phyloP scores from a whole-genome alignment of 179 eudicot genomes.

The Gypsophila paniculata region DNA sequence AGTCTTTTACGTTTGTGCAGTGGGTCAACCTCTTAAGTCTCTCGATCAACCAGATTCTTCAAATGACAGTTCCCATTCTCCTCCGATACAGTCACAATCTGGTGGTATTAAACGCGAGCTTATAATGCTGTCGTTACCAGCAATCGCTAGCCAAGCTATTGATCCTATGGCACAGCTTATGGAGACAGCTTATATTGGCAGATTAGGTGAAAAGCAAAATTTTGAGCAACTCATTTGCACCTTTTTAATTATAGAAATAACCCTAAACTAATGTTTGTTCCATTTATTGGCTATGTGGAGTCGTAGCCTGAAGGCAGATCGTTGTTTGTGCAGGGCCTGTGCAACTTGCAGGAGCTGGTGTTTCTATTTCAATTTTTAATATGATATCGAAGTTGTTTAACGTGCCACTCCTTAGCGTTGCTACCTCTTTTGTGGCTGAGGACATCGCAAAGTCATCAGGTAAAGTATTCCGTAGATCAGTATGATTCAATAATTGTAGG shows the following conservation, averaged over 20 bases:
- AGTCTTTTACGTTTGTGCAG: conserved; percentile 28
- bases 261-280: too few relatives aligned
- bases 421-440: conserved; percentile 95
- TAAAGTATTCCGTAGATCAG: too few relatives aligned
- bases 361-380: conserved; percentile 81
- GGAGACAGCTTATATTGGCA: conserved; percentile 96
- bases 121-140: conserved; percentile 75
- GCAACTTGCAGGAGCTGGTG: conserved; percentile 90
- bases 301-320: neutral
- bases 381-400: conserved; percentile 84
- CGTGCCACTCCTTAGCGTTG: conserved; percentile 90
- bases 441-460: conserved; percentile 56
- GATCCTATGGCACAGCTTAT: conserved; percentile 85
- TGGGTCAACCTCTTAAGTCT: conserved; percentile 27
- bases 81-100: conserved; percentile 25
- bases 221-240: too few relatives aligned
- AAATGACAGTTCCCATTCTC: neutral
- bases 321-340: conserved; percentile 55
- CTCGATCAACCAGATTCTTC: conserved; percentile 22
- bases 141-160: conserved; percentile 86
- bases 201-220: too few relatives aligned
- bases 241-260: too few relatives aligned
- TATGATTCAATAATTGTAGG: too few relatives aligned
- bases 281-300: too few relatives aligned
- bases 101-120: conserved; percentile 54